Conservation (phyloP, 2,329 filamentous ascomycete species). For the Fusarium protoensiforme region DNA sequence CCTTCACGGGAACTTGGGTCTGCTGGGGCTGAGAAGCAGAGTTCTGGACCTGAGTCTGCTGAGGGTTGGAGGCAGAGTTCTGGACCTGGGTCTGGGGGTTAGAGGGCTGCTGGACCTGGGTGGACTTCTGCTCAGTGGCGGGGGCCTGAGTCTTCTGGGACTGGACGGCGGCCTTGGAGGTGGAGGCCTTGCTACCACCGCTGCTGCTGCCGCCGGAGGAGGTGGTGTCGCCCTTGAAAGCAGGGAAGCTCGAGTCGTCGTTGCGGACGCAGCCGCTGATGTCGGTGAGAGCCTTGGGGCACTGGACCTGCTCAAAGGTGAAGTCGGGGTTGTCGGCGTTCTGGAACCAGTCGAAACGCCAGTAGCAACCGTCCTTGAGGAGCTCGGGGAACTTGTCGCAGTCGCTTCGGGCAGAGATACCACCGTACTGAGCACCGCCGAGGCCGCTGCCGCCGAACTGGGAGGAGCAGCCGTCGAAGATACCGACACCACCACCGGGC, state of each 20-base stretch:
- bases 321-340: constrained; percentile 68
- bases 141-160: constrained; percentile 19
- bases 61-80: neutral
- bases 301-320: constrained; percentile 65
- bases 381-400: constrained; percentile 64
- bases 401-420: constrained; percentile 60
- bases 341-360: constrained; percentile 73
- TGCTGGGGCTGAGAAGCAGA: constrained; percentile 7
- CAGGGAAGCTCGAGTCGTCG: constrained; percentile 46
- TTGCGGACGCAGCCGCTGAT: constrained; percentile 51
- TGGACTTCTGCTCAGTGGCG: constrained; percentile 17
- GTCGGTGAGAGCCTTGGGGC: constrained; percentile 60
- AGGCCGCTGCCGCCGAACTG: constrained; percentile 54
- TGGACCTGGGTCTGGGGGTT: neutral
- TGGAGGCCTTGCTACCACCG: constrained; percentile 1
- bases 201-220: constrained; percentile 4
- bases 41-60: neutral
- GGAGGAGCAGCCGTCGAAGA: constrained; percentile 62
- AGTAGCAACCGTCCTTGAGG: constrained; percentile 68
- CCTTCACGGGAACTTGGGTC: constrained; percentile 1
- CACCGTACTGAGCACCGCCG: constrained; percentile 69
- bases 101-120: constrained; percentile 11
- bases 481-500: constrained; percentile 65
- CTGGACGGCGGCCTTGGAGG: constrained; percentile 12
- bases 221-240: constrained; percentile 28